phyloP scores from a whole-genome alignment of 371 early-diverging fungal genomes.

The Choanephora cucurbitarum region DNA sequence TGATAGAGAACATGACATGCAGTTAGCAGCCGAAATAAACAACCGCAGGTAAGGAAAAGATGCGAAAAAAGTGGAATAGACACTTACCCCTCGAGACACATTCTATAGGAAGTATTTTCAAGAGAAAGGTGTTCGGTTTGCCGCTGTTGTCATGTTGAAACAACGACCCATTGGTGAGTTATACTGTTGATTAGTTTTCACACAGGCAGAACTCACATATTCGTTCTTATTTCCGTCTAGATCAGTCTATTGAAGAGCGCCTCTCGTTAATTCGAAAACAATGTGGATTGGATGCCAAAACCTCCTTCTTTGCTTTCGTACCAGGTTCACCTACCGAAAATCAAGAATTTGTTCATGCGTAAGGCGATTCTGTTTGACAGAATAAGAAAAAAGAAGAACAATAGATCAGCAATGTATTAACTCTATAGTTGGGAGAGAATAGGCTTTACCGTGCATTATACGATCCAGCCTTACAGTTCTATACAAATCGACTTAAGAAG shows the following conservation, averaged over 20 bases:
- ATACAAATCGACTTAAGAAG: constrained; percentile 73
- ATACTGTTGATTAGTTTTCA: not conserved
- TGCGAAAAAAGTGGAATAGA: not conserved
- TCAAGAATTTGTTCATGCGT: constrained; percentile 71
- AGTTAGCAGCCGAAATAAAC: constrained; percentile 66
- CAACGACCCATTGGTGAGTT: constrained; percentile 52
- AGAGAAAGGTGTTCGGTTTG: constrained; percentile 75
- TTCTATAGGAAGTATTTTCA: constrained; percentile 59
- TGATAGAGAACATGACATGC: constrained; percentile 64
- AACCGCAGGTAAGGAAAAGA: constrained; percentile 53
- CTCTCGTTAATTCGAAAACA: constrained; percentile 60
- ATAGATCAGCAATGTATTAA: no score
- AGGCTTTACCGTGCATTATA: constrained; percentile 69
- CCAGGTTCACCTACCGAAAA: constrained; percentile 54
- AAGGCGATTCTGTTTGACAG: constrained; percentile 13
- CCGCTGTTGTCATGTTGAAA: constrained; percentile 67
- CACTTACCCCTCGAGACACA: not conserved
- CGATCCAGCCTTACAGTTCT: constrained; percentile 71
- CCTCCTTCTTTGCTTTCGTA: constrained; percentile 65
- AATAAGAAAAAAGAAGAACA: not conserved
- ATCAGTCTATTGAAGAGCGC: constrained; percentile 68
- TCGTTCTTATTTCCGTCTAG: constrained; percentile 17
- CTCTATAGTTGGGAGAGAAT: not conserved
- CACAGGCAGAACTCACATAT: not conserved
- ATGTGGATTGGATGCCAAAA: constrained; percentile 66